A percentile compares a stretch with the other conserved stretches of the same genome.
Evolutionary conservation across 1,284 basidiomycete genomes (phyloP).

Genomic region (Leccinum solheimii): DNA sequence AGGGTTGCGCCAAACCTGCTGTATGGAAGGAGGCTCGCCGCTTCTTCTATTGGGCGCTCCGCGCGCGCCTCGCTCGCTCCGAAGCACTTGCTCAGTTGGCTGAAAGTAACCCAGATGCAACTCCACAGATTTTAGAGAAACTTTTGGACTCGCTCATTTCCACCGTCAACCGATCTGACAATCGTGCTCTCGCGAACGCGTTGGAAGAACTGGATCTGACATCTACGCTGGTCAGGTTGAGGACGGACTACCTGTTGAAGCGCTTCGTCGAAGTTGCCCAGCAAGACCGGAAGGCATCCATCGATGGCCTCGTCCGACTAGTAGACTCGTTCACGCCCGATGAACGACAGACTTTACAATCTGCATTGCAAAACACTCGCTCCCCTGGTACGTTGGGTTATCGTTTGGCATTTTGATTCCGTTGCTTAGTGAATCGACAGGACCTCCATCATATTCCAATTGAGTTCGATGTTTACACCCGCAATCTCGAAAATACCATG

Average conservation of each 20-base stretch:
- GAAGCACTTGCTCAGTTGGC: slow-evolving; percentile 57
- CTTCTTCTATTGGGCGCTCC: slow-evolving; percentile 95
- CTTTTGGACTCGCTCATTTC: slow-evolving; percentile 61
- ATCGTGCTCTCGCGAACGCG: slow-evolving; percentile 57
- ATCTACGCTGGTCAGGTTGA: slow-evolving; percentile 59
- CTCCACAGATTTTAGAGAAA: slow-evolving; percentile 57
- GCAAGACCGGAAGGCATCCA: slow-evolving; percentile 67
- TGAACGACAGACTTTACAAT: slow-evolving; percentile 64
- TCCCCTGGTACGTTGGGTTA: slow-evolving; percentile 49
- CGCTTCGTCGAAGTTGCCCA: slow-evolving; percentile 62
- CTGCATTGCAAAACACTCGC: slow-evolving; percentile 58
- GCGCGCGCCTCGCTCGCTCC: slow-evolving; percentile 73
- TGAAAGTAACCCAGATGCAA: slow-evolving; percentile 62
- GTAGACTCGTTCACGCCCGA: slow-evolving; percentile 72
- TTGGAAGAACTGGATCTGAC: slow-evolving; percentile 70
- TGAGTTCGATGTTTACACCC: slow-evolving; percentile 15
- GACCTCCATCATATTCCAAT: slow-evolving; percentile 40
- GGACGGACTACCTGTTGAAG: slow-evolving; percentile 62
- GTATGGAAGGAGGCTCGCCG: slow-evolving; percentile 90
- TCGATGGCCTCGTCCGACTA: slow-evolving; percentile 66
- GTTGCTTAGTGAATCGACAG: slow-evolving; percentile 21
- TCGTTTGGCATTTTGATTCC: neutral
- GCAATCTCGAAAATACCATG: slow-evolving; percentile 3
- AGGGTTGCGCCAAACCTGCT: slow-evolving; percentile 84
- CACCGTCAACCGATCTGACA: slow-evolving; percentile 50